These are phyloP conservation scores for Tolypocladium album DNA, from an alignment of 2,329 filamentous ascomycete species.

Conservation along the genomic window DNA sequence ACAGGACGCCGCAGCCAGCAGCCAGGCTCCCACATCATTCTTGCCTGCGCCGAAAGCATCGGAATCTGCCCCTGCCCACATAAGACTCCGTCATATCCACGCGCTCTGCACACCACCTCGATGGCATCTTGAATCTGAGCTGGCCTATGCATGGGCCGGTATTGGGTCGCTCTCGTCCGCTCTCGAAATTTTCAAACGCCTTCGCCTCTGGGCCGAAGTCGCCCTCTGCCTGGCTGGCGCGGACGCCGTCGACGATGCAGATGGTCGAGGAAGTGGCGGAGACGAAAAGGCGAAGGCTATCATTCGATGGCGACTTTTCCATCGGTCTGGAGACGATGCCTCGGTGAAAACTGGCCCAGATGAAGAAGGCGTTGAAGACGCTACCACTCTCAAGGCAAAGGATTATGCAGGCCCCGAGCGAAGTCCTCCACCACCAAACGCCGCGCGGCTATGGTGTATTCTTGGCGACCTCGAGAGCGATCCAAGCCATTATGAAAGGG, in stretches of 20 bases:
- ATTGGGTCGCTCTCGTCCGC: conserved; percentile 83
- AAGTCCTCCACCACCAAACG: conserved; percentile 65
- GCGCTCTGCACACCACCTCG: conserved; percentile 72
- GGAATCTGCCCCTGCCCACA: conserved; percentile 67
- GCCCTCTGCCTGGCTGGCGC: conserved; percentile 72
- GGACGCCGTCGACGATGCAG: conserved; percentile 46
- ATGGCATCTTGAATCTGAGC: conserved; percentile 90
- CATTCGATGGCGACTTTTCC: conserved; percentile 69
- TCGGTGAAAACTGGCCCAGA: conserved; percentile 27
- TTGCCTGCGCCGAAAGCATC: conserved; percentile 63
- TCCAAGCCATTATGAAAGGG: conserved; percentile 64
- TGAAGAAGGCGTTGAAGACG: conserved; percentile 41
- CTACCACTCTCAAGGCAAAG: conserved; percentile 42
- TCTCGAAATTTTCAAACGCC: conserved; percentile 87
- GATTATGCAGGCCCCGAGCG: conserved; percentile 51
- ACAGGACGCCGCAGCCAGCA: conserved; percentile 11
- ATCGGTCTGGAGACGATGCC: conserved; percentile 36
- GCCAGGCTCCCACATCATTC: conserved; percentile 58
- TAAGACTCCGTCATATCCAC: conserved; percentile 76
- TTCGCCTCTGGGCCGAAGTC: conserved; percentile 91
- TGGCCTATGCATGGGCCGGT: conserved; percentile 85
- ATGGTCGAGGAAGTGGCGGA: conserved; percentile 41
- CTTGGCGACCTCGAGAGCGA: conserved; percentile 79
- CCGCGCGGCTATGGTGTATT: conserved; percentile 84
- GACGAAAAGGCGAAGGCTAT: conserved; percentile 75